Conservation (phyloP, 2,329 filamentous ascomycete genomes). For the Thelonectria olida region DNA sequence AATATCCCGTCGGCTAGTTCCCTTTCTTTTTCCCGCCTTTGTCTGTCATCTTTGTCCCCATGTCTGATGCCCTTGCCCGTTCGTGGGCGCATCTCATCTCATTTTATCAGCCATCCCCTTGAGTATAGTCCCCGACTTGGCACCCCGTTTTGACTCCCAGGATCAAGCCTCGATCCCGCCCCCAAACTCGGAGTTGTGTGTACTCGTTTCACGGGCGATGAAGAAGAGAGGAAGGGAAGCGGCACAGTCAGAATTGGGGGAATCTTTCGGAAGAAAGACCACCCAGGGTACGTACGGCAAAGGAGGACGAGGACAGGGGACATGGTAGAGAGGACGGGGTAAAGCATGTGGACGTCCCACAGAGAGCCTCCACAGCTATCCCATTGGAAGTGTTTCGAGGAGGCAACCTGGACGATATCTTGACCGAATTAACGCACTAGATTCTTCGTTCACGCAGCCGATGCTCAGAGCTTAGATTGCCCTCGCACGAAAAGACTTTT, state of each 20-base stretch:
- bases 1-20: conserved; percentile 26
- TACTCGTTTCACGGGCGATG: conserved; percentile 21
- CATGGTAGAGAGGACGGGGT: neutral
- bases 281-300: neutral
- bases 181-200: conserved; percentile 21
- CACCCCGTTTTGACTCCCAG: conserved; percentile 25
- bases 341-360: neutral
- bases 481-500: neutral
- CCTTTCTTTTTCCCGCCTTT: conserved; percentile 5
- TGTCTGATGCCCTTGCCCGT: conserved; percentile 21
- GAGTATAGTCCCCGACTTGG: conserved; percentile 34
- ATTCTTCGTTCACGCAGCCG: neutral
- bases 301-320: neutral
- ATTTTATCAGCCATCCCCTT: conserved; percentile 19
- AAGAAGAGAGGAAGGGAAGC: neutral
- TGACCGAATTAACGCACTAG: neutral
- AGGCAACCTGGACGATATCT: neutral
- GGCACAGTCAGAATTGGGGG: neutral
- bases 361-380: neutral
- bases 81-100: conserved; percentile 31
- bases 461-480: neutral
- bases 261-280: neutral
- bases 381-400: neutral
- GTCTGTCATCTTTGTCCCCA: conserved; percentile 23
- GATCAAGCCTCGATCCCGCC: conserved; percentile 29